phyloP scores from a whole-genome alignment of 2,329 filamentous ascomycete genomes.

The Alternaria burnsii region DNA sequence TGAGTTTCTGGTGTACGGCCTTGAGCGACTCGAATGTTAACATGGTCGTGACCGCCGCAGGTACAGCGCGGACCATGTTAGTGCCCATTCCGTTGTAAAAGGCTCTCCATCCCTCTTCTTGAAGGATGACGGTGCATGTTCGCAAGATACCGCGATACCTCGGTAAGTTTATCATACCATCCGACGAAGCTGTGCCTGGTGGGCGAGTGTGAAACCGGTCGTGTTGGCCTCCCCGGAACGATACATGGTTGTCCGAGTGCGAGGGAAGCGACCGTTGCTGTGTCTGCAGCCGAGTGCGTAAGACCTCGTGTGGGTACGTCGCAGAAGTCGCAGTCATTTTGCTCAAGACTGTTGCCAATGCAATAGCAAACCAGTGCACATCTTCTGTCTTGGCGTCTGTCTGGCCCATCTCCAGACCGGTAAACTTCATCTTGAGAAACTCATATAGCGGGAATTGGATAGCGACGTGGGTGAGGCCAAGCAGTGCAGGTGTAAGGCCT shows the following conservation, averaged over 20 bases:
- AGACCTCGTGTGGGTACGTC: slow-evolving; percentile 96
- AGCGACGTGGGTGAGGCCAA: slow-evolving; percentile 92
- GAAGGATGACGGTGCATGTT: slow-evolving; percentile 84
- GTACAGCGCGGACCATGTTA: slow-evolving; percentile 95
- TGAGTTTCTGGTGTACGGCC: slow-evolving; percentile 59
- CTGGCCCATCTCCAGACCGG: slow-evolving; percentile 85
- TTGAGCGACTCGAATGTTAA: slow-evolving; percentile 88
- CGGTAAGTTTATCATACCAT: slow-evolving; percentile 63
- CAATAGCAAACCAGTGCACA: slow-evolving; percentile 82
- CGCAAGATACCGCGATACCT: slow-evolving; percentile 80
- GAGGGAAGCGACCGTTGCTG: slow-evolving; percentile 75
- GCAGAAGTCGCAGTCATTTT: slow-evolving; percentile 94
- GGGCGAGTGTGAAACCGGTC: slow-evolving; percentile 55
- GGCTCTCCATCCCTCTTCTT: slow-evolving; percentile 92
- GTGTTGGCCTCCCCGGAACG: slow-evolving; percentile 53
- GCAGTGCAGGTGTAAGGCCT: slow-evolving; percentile 86
- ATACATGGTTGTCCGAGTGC: slow-evolving; percentile 59
- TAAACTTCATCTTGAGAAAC: slow-evolving; percentile 88
- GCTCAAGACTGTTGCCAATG: slow-evolving; percentile 88
- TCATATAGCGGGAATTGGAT: slow-evolving; percentile 98
- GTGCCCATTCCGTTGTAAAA: slow-evolving; percentile 98
- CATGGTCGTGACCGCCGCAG: slow-evolving; percentile 96
- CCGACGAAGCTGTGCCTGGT: slow-evolving; percentile 59
- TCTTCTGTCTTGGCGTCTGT: slow-evolving; percentile 64
- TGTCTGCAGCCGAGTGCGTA: slow-evolving; percentile 91